Conservation (phyloP, 148 eudicot genomes). For the Pharnaceum exiguum region DNA sequence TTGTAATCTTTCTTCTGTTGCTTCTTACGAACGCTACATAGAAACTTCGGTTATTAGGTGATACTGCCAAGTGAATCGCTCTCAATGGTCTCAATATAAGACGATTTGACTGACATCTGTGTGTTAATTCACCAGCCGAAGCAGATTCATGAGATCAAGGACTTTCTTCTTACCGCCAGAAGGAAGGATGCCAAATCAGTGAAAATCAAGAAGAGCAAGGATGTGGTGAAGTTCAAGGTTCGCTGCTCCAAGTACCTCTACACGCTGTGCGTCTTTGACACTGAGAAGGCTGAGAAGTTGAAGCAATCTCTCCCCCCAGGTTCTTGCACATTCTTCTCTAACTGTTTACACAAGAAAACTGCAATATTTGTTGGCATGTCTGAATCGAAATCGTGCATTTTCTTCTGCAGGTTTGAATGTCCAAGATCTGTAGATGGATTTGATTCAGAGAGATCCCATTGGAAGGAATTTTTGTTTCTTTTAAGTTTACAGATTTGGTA, state of each 20-base stretch:
- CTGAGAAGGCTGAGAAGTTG: conserved; percentile 56
- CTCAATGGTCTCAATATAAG: too few species aligned
- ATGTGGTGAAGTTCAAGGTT: conserved; percentile 59
- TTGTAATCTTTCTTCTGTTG: too few species aligned
- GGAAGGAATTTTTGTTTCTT: not conserved
- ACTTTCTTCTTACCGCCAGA: conserved; percentile 57
- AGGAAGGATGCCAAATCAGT: conserved; percentile 58
- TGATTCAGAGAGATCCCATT: not conserved
- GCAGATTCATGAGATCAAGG: conserved; percentile 62
- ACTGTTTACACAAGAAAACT: too few species aligned
- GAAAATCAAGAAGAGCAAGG: conserved; percentile 50
- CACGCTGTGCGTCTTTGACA: conserved; percentile 48
- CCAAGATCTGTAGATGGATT: conserved; percentile 31
- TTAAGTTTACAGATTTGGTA: conserved; percentile 7
- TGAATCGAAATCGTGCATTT: not conserved
- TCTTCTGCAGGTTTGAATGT: conserved; percentile 40
- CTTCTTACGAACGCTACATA: too few species aligned
- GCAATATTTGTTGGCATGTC: too few species aligned
- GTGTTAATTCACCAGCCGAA: conserved; percentile 28
- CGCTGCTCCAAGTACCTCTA: conserved; percentile 60
- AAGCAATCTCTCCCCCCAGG: conserved; percentile 67
- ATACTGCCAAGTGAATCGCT: too few species aligned
- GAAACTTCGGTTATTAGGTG: too few species aligned
- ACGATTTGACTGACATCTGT: not conserved
- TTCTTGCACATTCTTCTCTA: not conserved